Evolutionary conservation across 176 grass and related monocot species (phyloP).

Genomic region (maize (Zea mays)): Zm-B73-REFERENCE-NAM-5.0 NC_050104.1:16836001-16836500

Average conservation of each 20-base stretch:
- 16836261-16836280: background rate
- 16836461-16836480: background rate
- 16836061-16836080: background rate
- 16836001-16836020: background rate
- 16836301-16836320: background rate
- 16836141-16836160: too few species aligned
- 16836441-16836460: background rate
- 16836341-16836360: too few species aligned
- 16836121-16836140: too few species aligned
- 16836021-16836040: too few species aligned
- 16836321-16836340: background rate
- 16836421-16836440: background rate
- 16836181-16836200: background rate
- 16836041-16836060: background rate
- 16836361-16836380: background rate
- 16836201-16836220: background rate
- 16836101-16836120: background rate
- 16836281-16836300: background rate
- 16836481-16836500: background rate
- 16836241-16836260: background rate
- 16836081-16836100: background rate
- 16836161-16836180: too few species aligned
- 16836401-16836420: background rate
- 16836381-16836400: background rate
- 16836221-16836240: background rate